Evolutionary conservation across 257 asterid genomes (phyloP).

Genomic region (Fraxinus quadrangulata): DNA sequence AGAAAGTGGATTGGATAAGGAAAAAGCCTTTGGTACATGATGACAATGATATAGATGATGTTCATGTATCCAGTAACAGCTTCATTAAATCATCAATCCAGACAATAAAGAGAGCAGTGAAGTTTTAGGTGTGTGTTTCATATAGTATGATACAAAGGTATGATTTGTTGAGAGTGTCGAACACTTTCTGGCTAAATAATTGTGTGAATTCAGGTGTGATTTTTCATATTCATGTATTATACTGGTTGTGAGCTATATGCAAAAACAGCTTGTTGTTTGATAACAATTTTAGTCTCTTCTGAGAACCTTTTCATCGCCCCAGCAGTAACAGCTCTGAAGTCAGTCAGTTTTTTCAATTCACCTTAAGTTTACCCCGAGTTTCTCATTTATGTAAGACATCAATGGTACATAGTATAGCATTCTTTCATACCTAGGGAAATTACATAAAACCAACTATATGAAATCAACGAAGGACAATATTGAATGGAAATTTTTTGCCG

Average conservation of each 20-base stretch:
- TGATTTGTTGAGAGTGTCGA: conserved; percentile 28
- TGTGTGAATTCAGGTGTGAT: conserved; percentile 32
- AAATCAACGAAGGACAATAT: neutral
- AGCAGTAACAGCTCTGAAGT: neutral
- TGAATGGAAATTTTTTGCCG: neutral
- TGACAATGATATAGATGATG: conserved; percentile 45
- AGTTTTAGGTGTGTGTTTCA: conserved; percentile 42
- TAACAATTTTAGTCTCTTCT: neutral
- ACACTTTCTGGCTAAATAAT: conserved; percentile 38
- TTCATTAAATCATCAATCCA: conserved; percentile 74
- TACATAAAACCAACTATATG: neutral
- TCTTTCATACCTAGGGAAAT: neutral
- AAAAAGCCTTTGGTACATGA: conserved; percentile 69
- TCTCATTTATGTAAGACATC: neutral
- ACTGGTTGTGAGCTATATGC: conserved; percentile 35
- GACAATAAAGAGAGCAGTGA: conserved; percentile 71
- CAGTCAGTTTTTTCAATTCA: neutral
- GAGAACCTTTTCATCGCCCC: neutral
- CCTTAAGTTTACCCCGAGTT: too few species aligned
- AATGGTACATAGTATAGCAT: neutral
- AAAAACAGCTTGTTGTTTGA: conserved; percentile 72
- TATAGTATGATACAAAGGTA: conserved; percentile 2
- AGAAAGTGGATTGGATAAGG: conserved; percentile 78
- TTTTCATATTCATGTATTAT: conserved; percentile 22
- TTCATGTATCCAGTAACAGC: conserved; percentile 43